Conservation (phyloP, 768 basidiomycete genomes). For the Xerocomellus chrysenteron region DNA sequence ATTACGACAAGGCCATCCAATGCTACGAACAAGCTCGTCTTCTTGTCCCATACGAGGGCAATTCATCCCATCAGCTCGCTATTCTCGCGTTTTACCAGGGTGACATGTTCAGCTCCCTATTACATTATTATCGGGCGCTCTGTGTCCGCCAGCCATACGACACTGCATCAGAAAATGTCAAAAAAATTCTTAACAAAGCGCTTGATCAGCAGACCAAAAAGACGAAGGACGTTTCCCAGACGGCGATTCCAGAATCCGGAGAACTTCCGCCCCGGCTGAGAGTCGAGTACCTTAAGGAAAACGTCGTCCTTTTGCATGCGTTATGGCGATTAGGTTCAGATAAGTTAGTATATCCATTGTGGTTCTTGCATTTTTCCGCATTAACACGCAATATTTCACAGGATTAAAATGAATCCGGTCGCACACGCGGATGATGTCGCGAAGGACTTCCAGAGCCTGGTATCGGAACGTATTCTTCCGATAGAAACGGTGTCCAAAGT, state of each 20-base stretch:
- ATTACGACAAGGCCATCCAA: constrained; percentile 70
- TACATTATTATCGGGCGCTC: constrained; percentile 89
- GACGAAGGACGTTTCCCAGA: constrained; percentile 39
- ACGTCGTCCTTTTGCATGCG: constrained; percentile 74
- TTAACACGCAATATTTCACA: constrained; percentile 11
- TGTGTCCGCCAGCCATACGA: constrained; percentile 86
- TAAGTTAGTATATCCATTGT: constrained; percentile 45
- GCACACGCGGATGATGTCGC: constrained; percentile 49
- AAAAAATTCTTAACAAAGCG: constrained; percentile 64
- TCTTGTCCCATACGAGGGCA: constrained; percentile 85
- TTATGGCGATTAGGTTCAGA: constrained; percentile 58
- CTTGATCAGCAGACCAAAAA: constrained; percentile 57
- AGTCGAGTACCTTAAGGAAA: constrained; percentile 68
- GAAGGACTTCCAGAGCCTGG: constrained; percentile 56
- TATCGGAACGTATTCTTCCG: constrained; percentile 68
- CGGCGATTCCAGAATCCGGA: constrained; percentile 29
- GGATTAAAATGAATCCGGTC: constrained; percentile 44
- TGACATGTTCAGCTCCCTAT: constrained; percentile 76
- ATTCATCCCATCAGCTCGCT: constrained; percentile 94
- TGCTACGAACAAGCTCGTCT: constrained; percentile 86
- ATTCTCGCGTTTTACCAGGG: constrained; percentile 84
- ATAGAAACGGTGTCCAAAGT: constrained; percentile 75
- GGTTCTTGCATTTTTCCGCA: neutral
- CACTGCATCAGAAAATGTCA: constrained; percentile 83
- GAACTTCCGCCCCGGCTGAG: constrained; percentile 48